A percentile compares a stretch with the other conserved stretches of the same genome.
phyloP scores from a whole-genome alignment of 352 stramenopile species.

The Blastocystis sp. region DNA sequence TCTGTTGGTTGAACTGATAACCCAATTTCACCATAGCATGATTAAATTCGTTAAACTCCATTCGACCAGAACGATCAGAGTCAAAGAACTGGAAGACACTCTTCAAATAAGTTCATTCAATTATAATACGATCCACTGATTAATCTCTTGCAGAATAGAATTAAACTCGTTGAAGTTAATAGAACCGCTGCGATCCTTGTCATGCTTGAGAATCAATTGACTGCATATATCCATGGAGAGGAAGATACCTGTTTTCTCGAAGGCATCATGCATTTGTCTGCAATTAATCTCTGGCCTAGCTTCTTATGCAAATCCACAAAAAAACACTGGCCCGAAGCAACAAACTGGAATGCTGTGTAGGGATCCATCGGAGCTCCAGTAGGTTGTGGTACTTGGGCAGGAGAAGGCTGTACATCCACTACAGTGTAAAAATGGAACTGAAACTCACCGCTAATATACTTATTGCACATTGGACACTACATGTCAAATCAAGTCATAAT shows the following conservation, averaged over 20 bases:
- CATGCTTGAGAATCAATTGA: slow-evolving; percentile 34
- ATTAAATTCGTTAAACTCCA: slow-evolving; percentile 39
- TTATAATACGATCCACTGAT: slow-evolving; percentile 37
- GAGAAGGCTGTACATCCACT: too few relatives aligned
- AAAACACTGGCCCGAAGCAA: background rate
- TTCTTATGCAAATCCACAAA: background rate
- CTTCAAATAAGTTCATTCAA: background rate
- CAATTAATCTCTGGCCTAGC: slow-evolving; percentile 13
- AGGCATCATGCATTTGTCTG: background rate
- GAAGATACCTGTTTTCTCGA: background rate
- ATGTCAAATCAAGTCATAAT: too few relatives aligned
- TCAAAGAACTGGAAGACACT: slow-evolving; percentile 46
- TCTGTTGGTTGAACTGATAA: slow-evolving; percentile 10
- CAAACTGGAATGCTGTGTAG: slow-evolving; percentile 7
- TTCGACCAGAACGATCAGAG: slow-evolving; percentile 31
- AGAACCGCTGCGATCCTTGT: background rate
- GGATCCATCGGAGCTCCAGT: background rate
- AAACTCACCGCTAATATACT: background rate
- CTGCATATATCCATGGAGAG: slow-evolving; percentile 24
- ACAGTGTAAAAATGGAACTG: too few relatives aligned
- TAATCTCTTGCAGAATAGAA: background rate
- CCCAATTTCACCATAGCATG: slow-evolving; percentile 11
- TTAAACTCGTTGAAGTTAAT: slow-evolving; percentile 49
- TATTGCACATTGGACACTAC: slow-evolving; percentile 5
- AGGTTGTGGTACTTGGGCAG: background rate